Evolutionary conservation across 2,329 filamentous ascomycete genomes (phyloP), one percentile per base, ranked within the genome.

Genomic region (Sphaerulina populicola): DNA sequence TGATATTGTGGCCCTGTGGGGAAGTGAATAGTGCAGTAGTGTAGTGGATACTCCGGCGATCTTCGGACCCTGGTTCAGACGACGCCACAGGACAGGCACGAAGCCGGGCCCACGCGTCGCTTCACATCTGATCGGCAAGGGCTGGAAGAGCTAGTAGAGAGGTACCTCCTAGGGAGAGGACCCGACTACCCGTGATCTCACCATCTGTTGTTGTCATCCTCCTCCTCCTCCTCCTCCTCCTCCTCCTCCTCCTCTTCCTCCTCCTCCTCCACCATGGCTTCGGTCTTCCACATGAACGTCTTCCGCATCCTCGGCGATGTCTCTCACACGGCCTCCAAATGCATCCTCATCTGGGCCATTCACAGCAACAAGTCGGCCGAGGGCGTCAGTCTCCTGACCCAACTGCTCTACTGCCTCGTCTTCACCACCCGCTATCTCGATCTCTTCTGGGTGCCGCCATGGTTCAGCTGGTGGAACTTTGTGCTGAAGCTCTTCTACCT

Each of bases 401-500:
- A 97, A 70, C 77, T 83, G 50, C 81, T 96, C 58, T 97, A 97
- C 72, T 81, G 84, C 49, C 68, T 85, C 57, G 90, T 97, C 52
- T 97, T 96, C 72, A 75, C 83, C 64, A 83, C 88, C 4, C 82
- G 91, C 54, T 97, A 97, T 71, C 79, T 91, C 57, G 87, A 96
- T 67, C 74, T 96, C 58, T 64, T 66, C 55, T 65, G 62, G 62
- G 60, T 61, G 38, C 50, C 58, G 53, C 63, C 62, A 37, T 67
- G 65, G 55, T 61, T 57, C 48, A 69, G 66, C 55, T 61, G 65
- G 50, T 93, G 86, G 81, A 91, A 93, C 70, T 79, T 84, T 59
- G 74, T 85, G 53, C 85, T 96, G 69, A 96, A 96, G 75, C 77
- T 93, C 55, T 88, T 94, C 71, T 97, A 95, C 71, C 85, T 94